Evolutionary conservation across 805 yeast genomes (phyloP).

Genomic region (Cyberlindnera maritima): DNA sequence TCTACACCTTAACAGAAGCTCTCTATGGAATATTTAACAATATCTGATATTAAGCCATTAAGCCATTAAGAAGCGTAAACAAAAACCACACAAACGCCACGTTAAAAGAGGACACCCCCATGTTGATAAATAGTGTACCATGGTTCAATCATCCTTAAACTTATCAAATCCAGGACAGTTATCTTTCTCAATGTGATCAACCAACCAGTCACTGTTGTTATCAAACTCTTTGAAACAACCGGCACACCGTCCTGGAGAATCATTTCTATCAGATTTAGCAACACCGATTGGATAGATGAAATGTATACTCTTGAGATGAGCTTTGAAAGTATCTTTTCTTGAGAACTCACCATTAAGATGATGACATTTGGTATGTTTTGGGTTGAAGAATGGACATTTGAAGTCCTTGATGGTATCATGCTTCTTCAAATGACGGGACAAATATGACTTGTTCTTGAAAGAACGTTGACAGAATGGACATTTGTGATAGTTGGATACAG

Average conservation of each 20-base stretch:
- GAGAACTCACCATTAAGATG: slow-evolving; percentile 73
- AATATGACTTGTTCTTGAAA: slow-evolving; percentile 75
- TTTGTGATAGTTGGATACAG: slow-evolving; percentile 21
- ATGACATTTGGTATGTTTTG: slow-evolving; percentile 40
- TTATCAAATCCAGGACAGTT: slow-evolving; percentile 38
- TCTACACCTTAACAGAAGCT: no score
- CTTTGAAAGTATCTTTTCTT: slow-evolving; percentile 77
- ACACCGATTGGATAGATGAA: slow-evolving; percentile 75
- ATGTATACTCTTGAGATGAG: slow-evolving; percentile 75
- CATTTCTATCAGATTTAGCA: slow-evolving; percentile 56
- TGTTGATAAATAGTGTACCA: no score
- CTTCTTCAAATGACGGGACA: slow-evolving; percentile 80
- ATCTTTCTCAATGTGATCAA: slow-evolving; percentile 58
- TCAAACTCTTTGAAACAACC: slow-evolving; percentile 58
- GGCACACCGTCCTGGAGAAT: slow-evolving; percentile 62
- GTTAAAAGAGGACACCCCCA: not conserved
- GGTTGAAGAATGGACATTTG: slow-evolving; percentile 67
- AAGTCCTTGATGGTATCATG: slow-evolving; percentile 77
- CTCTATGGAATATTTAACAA: no score
- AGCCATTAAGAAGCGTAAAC: not conserved
- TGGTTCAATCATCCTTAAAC: slow-evolving; percentile 1
- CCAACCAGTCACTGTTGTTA: slow-evolving; percentile 68
- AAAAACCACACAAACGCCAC: not conserved
- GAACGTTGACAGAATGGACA: slow-evolving; percentile 70
- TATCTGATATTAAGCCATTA: no score